Evolutionary conservation across 345 rosid species (phyloP), one percentile per base, ranked within the genome.

Genomic region (Capsella bursapastoris): DNA sequence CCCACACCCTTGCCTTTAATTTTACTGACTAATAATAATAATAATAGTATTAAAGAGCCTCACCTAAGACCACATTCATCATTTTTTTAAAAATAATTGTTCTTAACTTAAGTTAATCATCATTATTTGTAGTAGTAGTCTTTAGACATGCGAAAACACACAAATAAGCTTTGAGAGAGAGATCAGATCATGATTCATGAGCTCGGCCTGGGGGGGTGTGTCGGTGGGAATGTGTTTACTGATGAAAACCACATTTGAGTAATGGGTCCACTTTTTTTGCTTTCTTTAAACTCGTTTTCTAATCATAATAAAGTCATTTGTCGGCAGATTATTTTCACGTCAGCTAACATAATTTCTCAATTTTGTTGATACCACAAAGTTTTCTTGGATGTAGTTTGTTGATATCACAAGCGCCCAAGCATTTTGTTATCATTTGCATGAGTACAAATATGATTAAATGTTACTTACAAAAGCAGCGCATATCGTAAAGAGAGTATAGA

Each of bases 1-100:
- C 71, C 66, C 80, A 70, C 55, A 45, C 80, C 64, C 55, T 38
- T 16, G 53, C 35, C 65, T 56, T 63, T 62, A 10, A 25, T 35
- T 32, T 32, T 32, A 32, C 0, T 5, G 34, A 32, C 5, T 32
- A 32, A 32, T 22, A 22, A 22, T 22, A 22, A 22, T 22, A 22
- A 22, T 10, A 68, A 31, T 38, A 75, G 6, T 52, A 40, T 13
- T 50, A 41, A 5, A 44, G 63, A 37, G 3, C 16, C 16, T 62
- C 76, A 77, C 80, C 80, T 70, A 64, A 70, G 55, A 70, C 76
- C 80, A 64, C 76, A 1, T 31, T 57, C 62, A 22, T 62, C 22
- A 8, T 64, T 27, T 47, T 70, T 18, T 47, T 22, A 22, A 22
- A 1, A 70, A 2, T 62, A 35, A 7, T 34, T 76, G 18, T 44